Conservation (phyloP, 805 yeast species). For the Candida xiaguanensis region DNA sequence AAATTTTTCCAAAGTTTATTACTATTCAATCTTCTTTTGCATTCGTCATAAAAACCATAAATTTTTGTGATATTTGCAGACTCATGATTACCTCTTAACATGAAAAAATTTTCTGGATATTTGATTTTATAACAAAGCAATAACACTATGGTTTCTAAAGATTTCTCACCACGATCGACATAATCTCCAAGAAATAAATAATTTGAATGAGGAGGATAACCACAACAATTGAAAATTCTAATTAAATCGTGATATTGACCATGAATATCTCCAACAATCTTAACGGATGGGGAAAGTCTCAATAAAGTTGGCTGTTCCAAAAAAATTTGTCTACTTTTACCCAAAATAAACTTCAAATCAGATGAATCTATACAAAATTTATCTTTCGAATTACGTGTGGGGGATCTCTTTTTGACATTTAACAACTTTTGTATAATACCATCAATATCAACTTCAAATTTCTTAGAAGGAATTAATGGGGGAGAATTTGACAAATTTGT, state of each 20-base stretch:
- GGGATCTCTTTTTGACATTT: slow-evolving; percentile 12
- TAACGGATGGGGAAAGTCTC: slow-evolving; percentile 72
- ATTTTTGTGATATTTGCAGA: slow-evolving; percentile 56
- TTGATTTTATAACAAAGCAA: slow-evolving; percentile 52
- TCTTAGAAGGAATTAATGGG: slow-evolving; percentile 11
- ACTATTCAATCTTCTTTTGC: slow-evolving; percentile 47
- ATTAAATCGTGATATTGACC: slow-evolving; percentile 58
- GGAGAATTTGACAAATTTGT: slow-evolving; percentile 13
- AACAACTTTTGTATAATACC: slow-evolving; percentile 58
- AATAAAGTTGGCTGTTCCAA: slow-evolving; percentile 62
- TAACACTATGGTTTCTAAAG: slow-evolving; percentile 51
- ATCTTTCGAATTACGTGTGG: slow-evolving; percentile 35
- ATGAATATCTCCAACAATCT: slow-evolving; percentile 81
- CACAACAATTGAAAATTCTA: slow-evolving; percentile 54
- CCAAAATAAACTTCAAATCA: slow-evolving; percentile 57
- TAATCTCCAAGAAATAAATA: slow-evolving; percentile 57
- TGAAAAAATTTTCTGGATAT: slow-evolving; percentile 58
- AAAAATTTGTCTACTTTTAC: slow-evolving; percentile 56
- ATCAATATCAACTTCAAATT: slow-evolving; percentile 50
- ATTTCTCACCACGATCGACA: slow-evolving; percentile 57
- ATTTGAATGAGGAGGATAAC: slow-evolving; percentile 56
- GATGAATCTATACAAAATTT: slow-evolving; percentile 48
- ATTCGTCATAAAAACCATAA: slow-evolving; percentile 60
- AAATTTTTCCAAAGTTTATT: slow-evolving; percentile 49
- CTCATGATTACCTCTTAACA: slow-evolving; percentile 60